Evolutionary conservation across 331 rosid genomes (phyloP).

Genomic region (Pyrus hybrid): DNA sequence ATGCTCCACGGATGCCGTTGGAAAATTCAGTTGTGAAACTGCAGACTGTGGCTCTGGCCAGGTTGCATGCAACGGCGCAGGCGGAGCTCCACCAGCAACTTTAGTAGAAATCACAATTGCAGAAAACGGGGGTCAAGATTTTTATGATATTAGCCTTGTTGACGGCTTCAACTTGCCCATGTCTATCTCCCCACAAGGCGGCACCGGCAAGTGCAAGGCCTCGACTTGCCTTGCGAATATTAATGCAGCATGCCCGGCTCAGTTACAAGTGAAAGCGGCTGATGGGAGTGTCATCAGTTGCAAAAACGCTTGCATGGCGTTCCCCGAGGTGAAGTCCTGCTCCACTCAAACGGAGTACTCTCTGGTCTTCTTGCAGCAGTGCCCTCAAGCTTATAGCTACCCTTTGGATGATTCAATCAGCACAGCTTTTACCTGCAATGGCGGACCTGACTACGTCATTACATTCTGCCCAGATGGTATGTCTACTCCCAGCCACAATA

Average conservation of each 20-base stretch:
- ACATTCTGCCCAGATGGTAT: constrained; percentile 32
- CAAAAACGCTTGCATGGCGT: constrained; percentile 48
- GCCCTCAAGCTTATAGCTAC: constrained; percentile 57
- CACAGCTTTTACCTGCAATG: constrained; percentile 30
- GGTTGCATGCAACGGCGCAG: constrained; percentile 16
- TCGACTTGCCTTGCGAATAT: constrained; percentile 22
- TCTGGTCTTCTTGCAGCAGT: not conserved
- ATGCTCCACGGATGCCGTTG: not conserved
- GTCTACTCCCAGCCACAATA: too few species aligned
- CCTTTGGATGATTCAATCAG: constrained; percentile 41
- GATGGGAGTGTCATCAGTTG: constrained; percentile 37
- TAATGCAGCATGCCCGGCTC: constrained; percentile 20
- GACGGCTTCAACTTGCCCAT: constrained; percentile 7
- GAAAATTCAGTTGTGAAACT: constrained; percentile 17
- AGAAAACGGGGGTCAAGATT: constrained; percentile 20
- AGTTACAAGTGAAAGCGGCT: constrained; percentile 11
- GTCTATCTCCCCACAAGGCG: constrained; percentile 32
- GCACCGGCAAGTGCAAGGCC: constrained; percentile 14
- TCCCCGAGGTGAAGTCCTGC: constrained; percentile 26
- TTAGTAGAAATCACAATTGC: constrained; percentile 12
- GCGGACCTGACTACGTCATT: constrained; percentile 27
- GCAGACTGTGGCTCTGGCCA: constrained; percentile 28
- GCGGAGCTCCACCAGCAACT: constrained; percentile 20
- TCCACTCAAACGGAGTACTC: constrained; percentile 23
- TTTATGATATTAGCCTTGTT: constrained; percentile 21